phyloP scores from a whole-genome alignment of 2,329 filamentous ascomycete genomes.

The Cordyceps militaris region DNA sequence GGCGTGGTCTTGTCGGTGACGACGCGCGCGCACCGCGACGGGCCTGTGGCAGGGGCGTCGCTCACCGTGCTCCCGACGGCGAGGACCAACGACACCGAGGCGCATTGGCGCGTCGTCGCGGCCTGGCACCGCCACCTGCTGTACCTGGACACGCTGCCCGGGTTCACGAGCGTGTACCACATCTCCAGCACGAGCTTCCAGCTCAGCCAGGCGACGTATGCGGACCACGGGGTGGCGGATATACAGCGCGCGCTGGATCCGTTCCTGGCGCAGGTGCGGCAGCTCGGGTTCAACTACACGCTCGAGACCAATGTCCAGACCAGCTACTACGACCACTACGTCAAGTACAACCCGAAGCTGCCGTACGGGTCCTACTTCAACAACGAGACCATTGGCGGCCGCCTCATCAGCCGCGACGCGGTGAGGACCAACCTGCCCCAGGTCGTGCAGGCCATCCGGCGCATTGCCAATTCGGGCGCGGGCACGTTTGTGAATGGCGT shows the following conservation, averaged over 20 bases:
- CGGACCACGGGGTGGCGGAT: background rate
- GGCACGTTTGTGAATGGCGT: background rate
- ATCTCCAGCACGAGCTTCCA: background rate
- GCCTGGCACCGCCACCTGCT: slow-evolving; percentile 35
- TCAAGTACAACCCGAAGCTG: background rate
- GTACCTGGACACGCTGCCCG: background rate
- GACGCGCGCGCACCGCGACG: slow-evolving; percentile 15
- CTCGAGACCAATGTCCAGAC: slow-evolving; percentile 33
- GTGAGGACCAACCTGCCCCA: slow-evolving; percentile 15
- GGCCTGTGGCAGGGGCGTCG: slow-evolving; percentile 30
- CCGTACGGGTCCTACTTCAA: slow-evolving; percentile 16
- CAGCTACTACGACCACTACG: slow-evolving; percentile 32
- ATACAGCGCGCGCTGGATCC: background rate
- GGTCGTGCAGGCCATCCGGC: slow-evolving; percentile 17
- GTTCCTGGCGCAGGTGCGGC: background rate
- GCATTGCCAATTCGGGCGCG: slow-evolving; percentile 15
- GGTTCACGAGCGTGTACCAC: slow-evolving; percentile 2
- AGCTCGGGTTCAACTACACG: background rate
- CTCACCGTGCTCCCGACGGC: slow-evolving; percentile 33
- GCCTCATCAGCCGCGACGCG: slow-evolving; percentile 33
- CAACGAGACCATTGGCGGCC: slow-evolving; percentile 34
- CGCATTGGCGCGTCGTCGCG: slow-evolving; percentile 17
- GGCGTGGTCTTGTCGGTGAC: slow-evolving; percentile 51
- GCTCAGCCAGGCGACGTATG: background rate
- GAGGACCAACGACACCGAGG: slow-evolving; percentile 12